These are phyloP conservation scores for Conoideocrella luteorostrata DNA, from an alignment of 2,329 filamentous ascomycete genomes.

Conservation along the genomic window DNA sequence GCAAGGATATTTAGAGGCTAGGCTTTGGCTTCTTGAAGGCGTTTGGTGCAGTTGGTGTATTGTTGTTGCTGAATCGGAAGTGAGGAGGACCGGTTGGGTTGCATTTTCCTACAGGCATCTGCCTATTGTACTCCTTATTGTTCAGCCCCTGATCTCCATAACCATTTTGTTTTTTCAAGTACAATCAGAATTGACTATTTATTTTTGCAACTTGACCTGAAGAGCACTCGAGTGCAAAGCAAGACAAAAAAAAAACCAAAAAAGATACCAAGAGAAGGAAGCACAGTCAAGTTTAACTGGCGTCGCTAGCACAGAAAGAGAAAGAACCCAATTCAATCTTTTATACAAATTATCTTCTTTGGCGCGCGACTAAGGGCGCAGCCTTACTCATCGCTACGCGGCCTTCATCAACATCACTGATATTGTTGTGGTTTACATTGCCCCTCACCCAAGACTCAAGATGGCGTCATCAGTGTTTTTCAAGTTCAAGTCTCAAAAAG, in stretches of 20 bases:
- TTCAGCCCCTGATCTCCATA: constrained; percentile 27
- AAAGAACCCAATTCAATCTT: constrained; percentile 9
- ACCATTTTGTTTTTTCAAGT: constrained; percentile 28
- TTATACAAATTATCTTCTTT: constrained; percentile 5
- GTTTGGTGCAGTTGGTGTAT: constrained; percentile 24
- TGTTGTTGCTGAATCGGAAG: constrained; percentile 26
- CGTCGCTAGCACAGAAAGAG: constrained; percentile 10
- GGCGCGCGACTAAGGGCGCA: background rate
- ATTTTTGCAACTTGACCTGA: constrained; percentile 28
- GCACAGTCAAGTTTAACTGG: constrained; percentile 4
- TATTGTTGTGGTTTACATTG: constrained; percentile 13
- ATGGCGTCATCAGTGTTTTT: constrained; percentile 99
- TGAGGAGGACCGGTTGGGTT: constrained; percentile 30
- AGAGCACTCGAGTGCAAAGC: constrained; percentile 30
- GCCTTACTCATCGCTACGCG: constrained; percentile 3
- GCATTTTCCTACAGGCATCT: constrained; percentile 24
- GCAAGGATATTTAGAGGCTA: constrained; percentile 15
- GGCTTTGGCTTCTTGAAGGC: constrained; percentile 20
- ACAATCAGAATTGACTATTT: constrained; percentile 51
- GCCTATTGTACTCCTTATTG: constrained; percentile 36
- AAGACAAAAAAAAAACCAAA: constrained; percentile 20
- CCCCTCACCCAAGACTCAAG: constrained; percentile 26
- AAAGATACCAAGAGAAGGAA: constrained; percentile 9
- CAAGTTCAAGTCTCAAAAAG: constrained; percentile 99
- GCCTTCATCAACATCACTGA: constrained; percentile 12